phyloP scores from a whole-genome alignment of 768 basidiomycete species.

The Pulveroboletus ravenelii region DNA sequence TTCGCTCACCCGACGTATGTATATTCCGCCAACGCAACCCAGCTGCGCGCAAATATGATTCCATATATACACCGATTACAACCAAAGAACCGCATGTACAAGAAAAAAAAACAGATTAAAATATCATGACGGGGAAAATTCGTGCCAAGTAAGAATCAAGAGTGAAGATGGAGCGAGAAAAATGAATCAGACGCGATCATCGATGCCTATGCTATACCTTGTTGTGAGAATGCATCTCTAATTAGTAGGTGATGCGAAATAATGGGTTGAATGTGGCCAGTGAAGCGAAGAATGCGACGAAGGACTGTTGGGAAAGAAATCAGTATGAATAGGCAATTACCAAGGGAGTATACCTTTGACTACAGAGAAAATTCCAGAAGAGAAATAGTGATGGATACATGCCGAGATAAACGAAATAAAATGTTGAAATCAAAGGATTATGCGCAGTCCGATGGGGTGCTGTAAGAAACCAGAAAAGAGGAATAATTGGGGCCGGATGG shows the following conservation, averaged over 20 bases:
- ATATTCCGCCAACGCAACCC: conserved; percentile 1
- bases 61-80: neutral
- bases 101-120: neutral
- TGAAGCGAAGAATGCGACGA: neutral
- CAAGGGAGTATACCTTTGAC: conserved; percentile 1
- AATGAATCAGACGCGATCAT: neutral
- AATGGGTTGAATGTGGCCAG: neutral
- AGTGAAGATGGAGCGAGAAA: neutral
- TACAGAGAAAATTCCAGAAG: conserved; percentile 1
- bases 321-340: neutral
- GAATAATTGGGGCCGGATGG: neutral
- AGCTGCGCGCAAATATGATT: neutral
- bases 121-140: neutral
- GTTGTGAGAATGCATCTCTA: conserved; percentile 15
- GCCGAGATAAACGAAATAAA: neutral
- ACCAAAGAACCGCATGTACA: neutral
- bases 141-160: neutral
- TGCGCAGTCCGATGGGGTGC: neutral
- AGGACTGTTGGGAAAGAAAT: neutral
- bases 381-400: neutral
- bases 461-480: neutral
- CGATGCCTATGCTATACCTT: conserved; percentile 13
- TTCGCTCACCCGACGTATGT: neutral
- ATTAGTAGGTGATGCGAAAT: conserved; percentile 3
- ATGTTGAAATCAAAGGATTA: neutral